Base-by-base conservation (phyloP, 2,329 filamentous ascomycete genomes). In the Ceratocystis papillata region DNA sequence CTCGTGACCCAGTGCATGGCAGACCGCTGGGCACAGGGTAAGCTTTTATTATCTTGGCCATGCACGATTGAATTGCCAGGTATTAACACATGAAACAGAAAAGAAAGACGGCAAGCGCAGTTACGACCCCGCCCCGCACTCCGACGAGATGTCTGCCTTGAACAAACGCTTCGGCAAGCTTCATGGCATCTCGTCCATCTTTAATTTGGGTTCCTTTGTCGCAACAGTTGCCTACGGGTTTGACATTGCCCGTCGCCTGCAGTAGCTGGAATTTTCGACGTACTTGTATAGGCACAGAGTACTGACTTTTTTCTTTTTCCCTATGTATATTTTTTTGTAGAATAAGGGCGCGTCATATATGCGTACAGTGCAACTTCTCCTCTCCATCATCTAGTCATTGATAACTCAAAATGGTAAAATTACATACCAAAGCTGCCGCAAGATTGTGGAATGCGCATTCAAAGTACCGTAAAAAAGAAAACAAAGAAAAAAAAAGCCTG, bases 41-140 rank as follows among this genome's bases (percentile, higher is more conserved):
- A 69, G 81, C 73, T 46, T 55, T 17, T 10, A 20, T 50, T 50
- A n/a, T 50, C 7, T 3, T 50, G 37, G 12, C 12, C 8, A n/a
- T 59, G 37, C 37, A 48, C 55, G 10, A 8, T 44, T 17, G 33
- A 28, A 5, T 12, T 25, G 62, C 41, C 12, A 66, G 33, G 17
- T 57, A 46, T 28, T 37, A 60, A 66, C 17, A 65, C 33, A 48
- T 62, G 33, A 37, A 50, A 60, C 68, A 86, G 92, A 93, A 79
- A 90, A 87, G 69, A 85, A 87, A 71, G 93, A 96, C 73, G 90
- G 90, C 65, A 96, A 96, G 81, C 89, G 88, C 74, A 89, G 86
- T 75, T 89, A 88, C 72, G 90, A 96, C 69, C 78, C 83, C 64
- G 82, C 86, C 0, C 89, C 90, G 48, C 89, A 96, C 72, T 94